A percentile compares a stretch with the other conserved stretches of the same genome.
These are phyloP conservation scores for Pythium dissimile DNA, from an alignment of 352 stramenopile genomes.

Conservation along the genomic window DNA sequence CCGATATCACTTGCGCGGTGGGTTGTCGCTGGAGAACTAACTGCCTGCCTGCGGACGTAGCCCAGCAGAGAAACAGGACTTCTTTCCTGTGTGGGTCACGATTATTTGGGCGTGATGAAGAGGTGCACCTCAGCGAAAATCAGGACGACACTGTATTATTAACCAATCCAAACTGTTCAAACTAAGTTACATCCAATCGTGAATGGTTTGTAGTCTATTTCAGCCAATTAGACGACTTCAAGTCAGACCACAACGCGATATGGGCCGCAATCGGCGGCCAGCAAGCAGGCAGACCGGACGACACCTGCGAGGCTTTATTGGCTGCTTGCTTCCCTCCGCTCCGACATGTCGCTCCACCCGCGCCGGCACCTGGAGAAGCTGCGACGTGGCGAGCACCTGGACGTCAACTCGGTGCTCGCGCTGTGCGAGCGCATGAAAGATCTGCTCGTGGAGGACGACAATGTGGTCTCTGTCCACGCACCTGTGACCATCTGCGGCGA, in stretches of 20 bases:
- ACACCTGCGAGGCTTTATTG: not conserved
- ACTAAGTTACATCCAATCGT: constrained; percentile 11
- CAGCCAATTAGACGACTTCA: constrained; percentile 7
- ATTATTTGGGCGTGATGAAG: no score
- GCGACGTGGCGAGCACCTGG: constrained; percentile 81
- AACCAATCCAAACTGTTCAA: not conserved
- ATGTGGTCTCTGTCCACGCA: constrained; percentile 80
- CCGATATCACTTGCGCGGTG: no score
- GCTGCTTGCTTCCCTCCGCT: not conserved
- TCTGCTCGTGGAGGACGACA: constrained; percentile 80
- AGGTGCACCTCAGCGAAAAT: not conserved
- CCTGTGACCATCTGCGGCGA: constrained; percentile 88
- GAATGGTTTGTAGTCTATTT: not conserved
- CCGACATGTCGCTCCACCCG: constrained; percentile 21
- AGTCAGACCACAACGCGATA: not conserved
- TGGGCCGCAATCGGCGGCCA: not conserved
- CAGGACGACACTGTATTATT: no score
- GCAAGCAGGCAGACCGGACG: not conserved
- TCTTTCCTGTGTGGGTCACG: no score
- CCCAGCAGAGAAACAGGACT: no score
- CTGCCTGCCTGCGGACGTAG: no score
- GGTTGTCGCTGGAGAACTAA: no score
- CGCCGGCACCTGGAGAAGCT: constrained; percentile 52
- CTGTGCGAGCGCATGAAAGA: constrained; percentile 89
- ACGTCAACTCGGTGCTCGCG: constrained; percentile 84